Evolutionary conservation across 345 rosid species (phyloP).

Genomic region (Zanthoxylum bungeanum): DNA sequence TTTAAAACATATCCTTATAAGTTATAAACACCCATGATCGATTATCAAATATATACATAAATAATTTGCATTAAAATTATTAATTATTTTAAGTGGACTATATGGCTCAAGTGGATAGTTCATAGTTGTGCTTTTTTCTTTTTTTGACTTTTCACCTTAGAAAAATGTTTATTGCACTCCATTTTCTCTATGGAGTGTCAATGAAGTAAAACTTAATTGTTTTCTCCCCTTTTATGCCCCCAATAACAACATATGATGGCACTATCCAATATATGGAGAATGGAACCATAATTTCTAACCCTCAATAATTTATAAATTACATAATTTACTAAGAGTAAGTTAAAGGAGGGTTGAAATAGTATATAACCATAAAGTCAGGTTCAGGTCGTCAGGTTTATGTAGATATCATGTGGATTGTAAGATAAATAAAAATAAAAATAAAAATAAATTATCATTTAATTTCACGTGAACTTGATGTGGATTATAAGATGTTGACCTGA

Average conservation of each 20-base stretch:
- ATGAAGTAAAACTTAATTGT: not conserved
- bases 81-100: not conserved
- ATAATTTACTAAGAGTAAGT: not conserved
- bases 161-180: not conserved
- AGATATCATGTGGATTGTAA: no score
- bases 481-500: no score
- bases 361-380: no score
- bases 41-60: not conserved
- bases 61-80: not conserved
- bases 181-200: not conserved
- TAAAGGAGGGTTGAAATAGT: no score
- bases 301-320: not conserved
- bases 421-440: no score
- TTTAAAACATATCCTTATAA: not conserved
- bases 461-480: no score
- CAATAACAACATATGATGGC: not conserved
- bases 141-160: not conserved
- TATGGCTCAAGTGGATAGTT: conserved; percentile 1
- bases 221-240: not conserved
- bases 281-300: not conserved
- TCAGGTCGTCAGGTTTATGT: no score
- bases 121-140: conserved; percentile 3
- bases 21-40: no score
- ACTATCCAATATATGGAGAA: not conserved
- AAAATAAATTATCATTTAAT: no score